These are phyloP conservation scores for Claviceps sorghi DNA, from an alignment of 2,329 filamentous ascomycete species.

Conservation along the genomic window DNA sequence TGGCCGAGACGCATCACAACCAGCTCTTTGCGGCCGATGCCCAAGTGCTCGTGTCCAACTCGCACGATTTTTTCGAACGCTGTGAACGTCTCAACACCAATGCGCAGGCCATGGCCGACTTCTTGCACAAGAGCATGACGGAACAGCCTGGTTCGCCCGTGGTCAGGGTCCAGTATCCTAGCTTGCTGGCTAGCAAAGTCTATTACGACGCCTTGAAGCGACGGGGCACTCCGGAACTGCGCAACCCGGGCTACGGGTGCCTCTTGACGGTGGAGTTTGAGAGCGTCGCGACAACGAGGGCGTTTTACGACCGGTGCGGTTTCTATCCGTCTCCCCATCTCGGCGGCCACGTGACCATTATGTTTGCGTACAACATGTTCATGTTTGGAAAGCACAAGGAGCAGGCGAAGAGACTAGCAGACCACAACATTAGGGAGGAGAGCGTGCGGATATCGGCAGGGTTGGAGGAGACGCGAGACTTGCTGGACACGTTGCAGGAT, in stretches of 20 bases:
- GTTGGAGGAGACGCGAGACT: slow-evolving; percentile 27
- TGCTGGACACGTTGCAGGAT: slow-evolving; percentile 22
- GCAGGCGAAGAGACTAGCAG: slow-evolving; percentile 21
- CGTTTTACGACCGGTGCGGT: slow-evolving; percentile 35
- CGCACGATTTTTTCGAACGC: slow-evolving; percentile 26
- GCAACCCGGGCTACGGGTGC: slow-evolving; percentile 37
- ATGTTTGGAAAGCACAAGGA: slow-evolving; percentile 25
- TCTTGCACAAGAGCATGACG: slow-evolving; percentile 18
- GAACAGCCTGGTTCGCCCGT: slow-evolving; percentile 20
- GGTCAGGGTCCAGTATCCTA: slow-evolving; percentile 30
- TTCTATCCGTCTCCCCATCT: slow-evolving; percentile 39
- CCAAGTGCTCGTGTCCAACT: slow-evolving; percentile 29
- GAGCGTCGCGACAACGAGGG: slow-evolving; percentile 21
- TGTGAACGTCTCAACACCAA: slow-evolving; percentile 27
- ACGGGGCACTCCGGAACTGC: slow-evolving; percentile 27
- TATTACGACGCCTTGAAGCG: slow-evolving; percentile 23
- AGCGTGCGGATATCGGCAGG: slow-evolving; percentile 33
- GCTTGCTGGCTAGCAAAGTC: slow-evolving; percentile 17
- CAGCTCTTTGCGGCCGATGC: slow-evolving; percentile 35
- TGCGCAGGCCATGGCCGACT: slow-evolving; percentile 25
- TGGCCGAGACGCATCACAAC: slow-evolving; percentile 22
- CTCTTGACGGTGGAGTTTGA: slow-evolving; percentile 38
- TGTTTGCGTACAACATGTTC: slow-evolving; percentile 31
- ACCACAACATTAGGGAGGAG: slow-evolving; percentile 23
- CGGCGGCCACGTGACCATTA: slow-evolving; percentile 36